Evolutionary conservation across 2,329 filamentous ascomycete species (phyloP).

Genomic region (Diplodia seriata): DNA sequence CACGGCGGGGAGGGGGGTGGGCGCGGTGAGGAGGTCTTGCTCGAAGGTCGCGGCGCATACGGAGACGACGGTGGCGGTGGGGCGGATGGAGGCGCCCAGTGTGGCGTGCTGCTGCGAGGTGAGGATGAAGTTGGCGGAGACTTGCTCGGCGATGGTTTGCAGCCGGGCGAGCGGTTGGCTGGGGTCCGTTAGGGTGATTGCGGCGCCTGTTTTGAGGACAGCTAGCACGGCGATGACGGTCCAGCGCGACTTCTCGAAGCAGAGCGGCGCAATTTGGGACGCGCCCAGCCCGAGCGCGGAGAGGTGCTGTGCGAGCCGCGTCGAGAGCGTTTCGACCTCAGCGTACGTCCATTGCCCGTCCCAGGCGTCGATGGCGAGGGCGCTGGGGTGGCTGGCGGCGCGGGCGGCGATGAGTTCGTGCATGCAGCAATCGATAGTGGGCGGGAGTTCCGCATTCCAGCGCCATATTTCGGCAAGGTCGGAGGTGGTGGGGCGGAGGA

Average conservation of each 20-base stretch:
- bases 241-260: slow-evolving; percentile 36
- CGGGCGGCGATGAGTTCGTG: slow-evolving; percentile 55
- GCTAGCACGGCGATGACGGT: slow-evolving; percentile 34
- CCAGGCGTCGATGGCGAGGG: slow-evolving; percentile 58
- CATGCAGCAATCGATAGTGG: slow-evolving; percentile 54
- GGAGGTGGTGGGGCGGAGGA: slow-evolving; percentile 44
- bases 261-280: slow-evolving; percentile 30
- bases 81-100: slow-evolving; percentile 42
- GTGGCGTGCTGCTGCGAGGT: slow-evolving; percentile 36
- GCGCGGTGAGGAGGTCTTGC: too few species aligned
- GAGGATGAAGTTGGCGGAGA: slow-evolving; percentile 37
- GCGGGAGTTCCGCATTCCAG: slow-evolving; percentile 56
- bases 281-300: slow-evolving; percentile 11
- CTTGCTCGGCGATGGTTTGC: background rate
- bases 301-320: background rate
- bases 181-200: slow-evolving; percentile 1
- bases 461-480: slow-evolving; percentile 57
- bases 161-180: slow-evolving; percentile 5
- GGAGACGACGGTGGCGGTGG: slow-evolving; percentile 37
- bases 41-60: background rate
- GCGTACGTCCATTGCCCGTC: slow-evolving; percentile 58
- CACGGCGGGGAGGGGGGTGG: background rate
- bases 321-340: slow-evolving; percentile 49
- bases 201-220: slow-evolving; percentile 35
- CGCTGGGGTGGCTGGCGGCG: slow-evolving; percentile 44